Evolutionary conservation across 208 protist genomes (phyloP), one percentile per base, ranked within the genome.

Genomic region (Trypanosoma vivax): DNA sequence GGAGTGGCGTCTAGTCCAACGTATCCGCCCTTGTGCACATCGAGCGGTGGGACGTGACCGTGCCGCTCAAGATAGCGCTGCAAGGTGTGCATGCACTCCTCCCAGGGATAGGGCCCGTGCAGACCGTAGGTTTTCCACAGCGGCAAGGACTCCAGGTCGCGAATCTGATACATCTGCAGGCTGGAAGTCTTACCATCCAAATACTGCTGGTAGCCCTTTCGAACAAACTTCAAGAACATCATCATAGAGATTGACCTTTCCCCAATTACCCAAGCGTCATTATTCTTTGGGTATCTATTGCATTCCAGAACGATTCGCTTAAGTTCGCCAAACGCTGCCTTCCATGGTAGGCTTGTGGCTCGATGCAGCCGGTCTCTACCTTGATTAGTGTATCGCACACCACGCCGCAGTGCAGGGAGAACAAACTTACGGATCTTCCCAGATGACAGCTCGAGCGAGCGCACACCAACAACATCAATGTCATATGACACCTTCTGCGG

Each of bases 21-120:
- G 60, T 83, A 89, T 39, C 81, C 81, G 25, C 81, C 81, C 60
- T 89, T 89, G 64, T 89, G 76, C 16, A 89, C 54, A 49, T 85
- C 81, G 21, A 88, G 62, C 29, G 65, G 70, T 24, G 81, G 77
- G 13, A 73, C 68, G 19, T 42, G 35, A 28, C 42, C 61, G 61
- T 76, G 51, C 24, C 40, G 19, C 33, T 50, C 39, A 5, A 89
- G 69, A 47, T 65, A 30, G 9, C 47, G 41, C 6, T 29, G 64
- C 18, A 83, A 66, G 7, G 81, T 89, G 29, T 41, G 31, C 19
- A 89, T 51, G 57, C 81, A 89, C 69, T 89, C 81, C 25, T 65
- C 50, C 78, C 81, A 89, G 9, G 81, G 81, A 48, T 85, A 89
- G 11, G 81, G 81, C 0, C 81, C 81, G 28, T 89, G 66, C 16